Conservation (phyloP, 495 filamentous ascomycete genomes). For the Tuber brumale region DNA sequence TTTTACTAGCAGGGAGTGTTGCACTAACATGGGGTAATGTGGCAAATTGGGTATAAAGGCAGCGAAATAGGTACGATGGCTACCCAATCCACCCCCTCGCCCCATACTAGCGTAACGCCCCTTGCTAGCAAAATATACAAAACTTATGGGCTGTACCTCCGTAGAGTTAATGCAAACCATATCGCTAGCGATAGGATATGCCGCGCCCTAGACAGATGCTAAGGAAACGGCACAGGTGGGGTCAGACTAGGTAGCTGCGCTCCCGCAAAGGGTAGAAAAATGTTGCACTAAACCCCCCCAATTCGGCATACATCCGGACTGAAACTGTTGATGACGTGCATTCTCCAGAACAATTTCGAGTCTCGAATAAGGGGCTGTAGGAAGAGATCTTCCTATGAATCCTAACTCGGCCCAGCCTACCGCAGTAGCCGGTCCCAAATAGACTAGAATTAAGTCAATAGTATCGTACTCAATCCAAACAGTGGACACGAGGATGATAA, state of each 20-base stretch:
- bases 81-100: too few species aligned
- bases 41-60: too few species aligned
- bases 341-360: neutral
- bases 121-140: too few species aligned
- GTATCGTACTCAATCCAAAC: neutral
- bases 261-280: neutral
- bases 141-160: too few species aligned
- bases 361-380: neutral
- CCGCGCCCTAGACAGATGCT: neutral
- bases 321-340: neutral
- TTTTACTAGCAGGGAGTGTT: too few species aligned
- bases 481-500: neutral
- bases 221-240: neutral
- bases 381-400: neutral
- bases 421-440: neutral
- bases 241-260: neutral
- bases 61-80: too few species aligned
- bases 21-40: too few species aligned
- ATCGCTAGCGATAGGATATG: neutral
- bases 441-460: neutral
- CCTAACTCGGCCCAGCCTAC: neutral
- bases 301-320: neutral
- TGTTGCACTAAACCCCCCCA: neutral
- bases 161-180: neutral
- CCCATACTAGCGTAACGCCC: too few species aligned